Base-by-base conservation (phyloP, 352 stramenopile genomes). In the Globisporangium cederbergense region DNA sequence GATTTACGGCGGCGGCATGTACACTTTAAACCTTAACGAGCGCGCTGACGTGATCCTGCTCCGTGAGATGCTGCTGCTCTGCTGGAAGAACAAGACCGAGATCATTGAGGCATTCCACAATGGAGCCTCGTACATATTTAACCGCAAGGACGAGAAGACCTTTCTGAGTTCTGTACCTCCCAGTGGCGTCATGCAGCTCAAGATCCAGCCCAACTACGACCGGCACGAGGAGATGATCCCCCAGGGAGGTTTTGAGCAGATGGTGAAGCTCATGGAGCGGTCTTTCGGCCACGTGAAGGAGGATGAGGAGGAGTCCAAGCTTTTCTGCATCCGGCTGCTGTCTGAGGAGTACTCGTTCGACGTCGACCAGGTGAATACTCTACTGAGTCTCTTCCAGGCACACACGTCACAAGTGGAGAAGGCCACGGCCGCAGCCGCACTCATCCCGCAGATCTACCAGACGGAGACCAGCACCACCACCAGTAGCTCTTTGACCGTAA, bases 351-450 rank as follows among this genome's bases (percentile, higher is more conserved):
- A 85, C 61, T 74, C 66, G 1, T 83, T 92, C 66, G 78, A 66
- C 2, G 72, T 84, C 11, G 71, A 81, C 18, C 70, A 89, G 54
- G 79, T 83, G 4, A 89, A 89, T 47, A 62, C 60, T 1, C 54
- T 92, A 47, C 63, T 92, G 16, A 62, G 70, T n/a, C 68, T 90
- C 22, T 92, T 92, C 42, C 68, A 79, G 45, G 71, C 70, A 3
- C 78, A 86, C 60, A 90, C 83, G 0, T 84, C 81, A 10, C 83
- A 90, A 52, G 75, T 90, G 1, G 83, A 92, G 51, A 89, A 90
- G 60, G 79, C 83, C 14, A 86, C 63, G 0, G 81, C 83, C 11
- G 83, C 81, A 11, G 83, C 80, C 1, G 71, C 70, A 8, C 52
- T 92, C 22, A 89, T 92, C 40, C 83, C 81, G 3, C 83, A 89